Percentiles rank a stretch among this genome's conserved stretches.
Evolutionary conservation across 805 yeast species (phyloP).

Genomic region (Yarrowia keelungensis): DNA sequence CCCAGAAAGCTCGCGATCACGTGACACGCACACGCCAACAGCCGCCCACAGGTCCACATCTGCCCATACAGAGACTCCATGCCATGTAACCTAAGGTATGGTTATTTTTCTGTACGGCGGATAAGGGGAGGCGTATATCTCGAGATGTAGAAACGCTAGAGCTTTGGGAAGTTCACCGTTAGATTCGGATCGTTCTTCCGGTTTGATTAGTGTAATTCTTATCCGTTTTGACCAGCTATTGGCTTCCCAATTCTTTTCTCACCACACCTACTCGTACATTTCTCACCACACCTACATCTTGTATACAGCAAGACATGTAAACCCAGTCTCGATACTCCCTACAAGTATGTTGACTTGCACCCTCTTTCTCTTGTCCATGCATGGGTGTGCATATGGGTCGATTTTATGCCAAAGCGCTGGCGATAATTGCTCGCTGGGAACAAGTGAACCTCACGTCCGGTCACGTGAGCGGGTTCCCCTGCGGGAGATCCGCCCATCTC

Average conservation of each 20-base stretch:
- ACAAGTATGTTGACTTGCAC: too few relatives aligned
- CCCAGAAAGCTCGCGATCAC: not conserved
- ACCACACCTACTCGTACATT: too few relatives aligned
- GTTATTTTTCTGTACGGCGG: not conserved
- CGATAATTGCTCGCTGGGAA: not conserved
- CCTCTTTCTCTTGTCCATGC: not conserved
- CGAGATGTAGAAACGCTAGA: too few relatives aligned
- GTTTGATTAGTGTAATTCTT: too few relatives aligned
- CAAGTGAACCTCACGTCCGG: not conserved
- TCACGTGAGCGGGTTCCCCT: slow-evolving; percentile 5
- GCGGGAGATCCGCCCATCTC: not conserved
- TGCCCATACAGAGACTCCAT: not conserved
- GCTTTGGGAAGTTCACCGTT: too few relatives aligned
- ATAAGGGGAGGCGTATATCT: too few relatives aligned
- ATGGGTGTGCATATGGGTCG: slow-evolving; percentile 15
- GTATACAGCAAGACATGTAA: too few relatives aligned
- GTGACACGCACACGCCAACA: not conserved
- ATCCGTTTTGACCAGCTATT: too few relatives aligned
- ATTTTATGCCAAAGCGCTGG: not conserved
- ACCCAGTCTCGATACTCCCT: too few relatives aligned
- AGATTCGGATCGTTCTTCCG: too few relatives aligned
- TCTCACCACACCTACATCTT: too few relatives aligned
- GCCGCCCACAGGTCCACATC: slow-evolving; percentile 1
- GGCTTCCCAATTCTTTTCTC: too few relatives aligned
- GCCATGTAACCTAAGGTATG: slow-evolving; percentile 9